Percentiles rank a stretch among this genome's conserved stretches.
Evolutionary conservation across 2,329 filamentous ascomycete genomes (phyloP).

Genomic region (Diplocarpon mali): DNA sequence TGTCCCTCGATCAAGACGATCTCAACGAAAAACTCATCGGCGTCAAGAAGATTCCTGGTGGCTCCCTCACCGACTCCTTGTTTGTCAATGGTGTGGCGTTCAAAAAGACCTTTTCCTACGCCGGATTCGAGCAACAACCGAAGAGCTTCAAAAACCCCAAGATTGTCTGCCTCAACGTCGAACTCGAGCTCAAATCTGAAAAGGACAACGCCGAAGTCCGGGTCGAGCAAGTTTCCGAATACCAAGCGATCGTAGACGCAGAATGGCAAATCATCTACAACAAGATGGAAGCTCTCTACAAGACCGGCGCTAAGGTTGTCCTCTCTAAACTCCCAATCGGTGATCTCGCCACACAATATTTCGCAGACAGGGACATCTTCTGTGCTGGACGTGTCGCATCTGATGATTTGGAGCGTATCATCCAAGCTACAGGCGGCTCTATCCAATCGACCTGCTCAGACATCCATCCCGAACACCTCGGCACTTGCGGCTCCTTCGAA

Average conservation of each 20-base stretch:
- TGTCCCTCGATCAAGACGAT: slow-evolving; percentile 91
- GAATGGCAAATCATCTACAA: slow-evolving; percentile 99
- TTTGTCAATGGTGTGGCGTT: slow-evolving; percentile 98
- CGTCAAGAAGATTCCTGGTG: slow-evolving; percentile 95
- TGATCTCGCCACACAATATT: slow-evolving; percentile 94
- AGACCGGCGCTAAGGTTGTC: slow-evolving; percentile 94
- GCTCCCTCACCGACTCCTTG: slow-evolving; percentile 87
- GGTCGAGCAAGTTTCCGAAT: slow-evolving; percentile 96
- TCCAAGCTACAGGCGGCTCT: slow-evolving; percentile 85
- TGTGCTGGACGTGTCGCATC: slow-evolving; percentile 86
- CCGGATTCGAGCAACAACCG: slow-evolving; percentile 97
- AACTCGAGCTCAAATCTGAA: slow-evolving; percentile 95
- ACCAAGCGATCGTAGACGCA: slow-evolving; percentile 97
- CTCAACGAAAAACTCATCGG: slow-evolving; percentile 97
- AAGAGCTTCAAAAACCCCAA: slow-evolving; percentile 91
- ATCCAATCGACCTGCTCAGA: slow-evolving; percentile 95
- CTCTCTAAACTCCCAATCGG: slow-evolving; percentile 95
- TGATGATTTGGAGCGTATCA: slow-evolving; percentile 92
- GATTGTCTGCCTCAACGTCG: slow-evolving; percentile 95
- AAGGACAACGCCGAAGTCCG: slow-evolving; percentile 99
- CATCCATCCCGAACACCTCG: slow-evolving; percentile 79
- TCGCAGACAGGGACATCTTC: slow-evolving; percentile 96
- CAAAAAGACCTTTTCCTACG: slow-evolving; percentile 99
- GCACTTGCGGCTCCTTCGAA: slow-evolving; percentile 82
- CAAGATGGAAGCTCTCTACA: slow-evolving; percentile 90